These are phyloP conservation scores for Aspergillus sp. DNA, from an alignment of 2,329 filamentous ascomycete species.

Conservation along the genomic window DNA sequence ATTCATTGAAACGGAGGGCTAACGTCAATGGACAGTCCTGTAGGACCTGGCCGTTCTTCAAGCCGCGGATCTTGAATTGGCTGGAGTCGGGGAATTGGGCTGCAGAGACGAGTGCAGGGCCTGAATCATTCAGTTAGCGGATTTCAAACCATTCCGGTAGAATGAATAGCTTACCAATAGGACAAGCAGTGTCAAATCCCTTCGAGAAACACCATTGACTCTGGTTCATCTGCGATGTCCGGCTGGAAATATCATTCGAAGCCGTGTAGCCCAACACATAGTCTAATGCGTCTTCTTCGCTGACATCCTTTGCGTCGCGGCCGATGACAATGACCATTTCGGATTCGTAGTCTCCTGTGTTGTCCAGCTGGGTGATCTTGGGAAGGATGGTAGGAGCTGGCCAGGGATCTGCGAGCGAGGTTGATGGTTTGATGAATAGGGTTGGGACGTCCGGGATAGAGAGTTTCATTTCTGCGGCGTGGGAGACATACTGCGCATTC, in stretches of 20 bases:
- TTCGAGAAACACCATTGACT: conserved; percentile 55
- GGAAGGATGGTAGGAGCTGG: conserved; percentile 47
- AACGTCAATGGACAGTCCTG: conserved; percentile 44
- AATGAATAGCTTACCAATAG: conserved; percentile 34
- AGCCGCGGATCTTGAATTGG: conserved; percentile 27
- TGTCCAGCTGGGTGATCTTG: conserved; percentile 46
- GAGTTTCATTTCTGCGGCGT: conserved; percentile 48
- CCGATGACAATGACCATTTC: conserved; percentile 54
- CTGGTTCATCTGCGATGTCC: conserved; percentile 49
- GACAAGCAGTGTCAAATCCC: conserved; percentile 52
- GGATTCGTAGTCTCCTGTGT: conserved; percentile 54
- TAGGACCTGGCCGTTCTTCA: conserved; percentile 47
- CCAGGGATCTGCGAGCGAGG: conserved; percentile 50
- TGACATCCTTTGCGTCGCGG: conserved; percentile 48
- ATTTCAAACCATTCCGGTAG: neutral
- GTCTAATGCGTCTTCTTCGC: conserved; percentile 49
- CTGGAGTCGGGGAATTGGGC: conserved; percentile 25
- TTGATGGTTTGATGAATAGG: conserved; percentile 54
- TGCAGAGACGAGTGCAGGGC: conserved; percentile 45
- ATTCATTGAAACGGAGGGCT: conserved; percentile 5
- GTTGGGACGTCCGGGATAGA: conserved; percentile 49
- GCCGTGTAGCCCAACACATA: conserved; percentile 60
- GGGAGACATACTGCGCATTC: conserved; percentile 39
- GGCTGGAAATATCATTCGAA: conserved; percentile 57
- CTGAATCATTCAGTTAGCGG: conserved; percentile 18